Evolutionary conservation across 2,329 filamentous ascomycete genomes (phyloP).

Genomic region (Diaporthe nobilis): DNA sequence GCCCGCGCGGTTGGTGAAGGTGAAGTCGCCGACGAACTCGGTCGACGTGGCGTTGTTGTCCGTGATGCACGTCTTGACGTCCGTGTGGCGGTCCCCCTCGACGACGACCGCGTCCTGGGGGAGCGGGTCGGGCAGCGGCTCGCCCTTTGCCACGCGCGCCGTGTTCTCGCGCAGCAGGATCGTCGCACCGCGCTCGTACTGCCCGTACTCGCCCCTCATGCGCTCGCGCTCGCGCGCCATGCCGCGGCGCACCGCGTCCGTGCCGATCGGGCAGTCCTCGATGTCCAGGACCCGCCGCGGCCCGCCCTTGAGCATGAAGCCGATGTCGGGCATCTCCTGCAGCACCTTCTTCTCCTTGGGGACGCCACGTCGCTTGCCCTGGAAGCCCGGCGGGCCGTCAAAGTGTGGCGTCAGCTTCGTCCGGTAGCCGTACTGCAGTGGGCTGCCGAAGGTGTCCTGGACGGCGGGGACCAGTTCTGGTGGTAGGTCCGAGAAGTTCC

Average conservation of each 20-base stretch:
- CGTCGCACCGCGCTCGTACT: slow-evolving; percentile 87
- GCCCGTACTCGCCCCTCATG: slow-evolving; percentile 77
- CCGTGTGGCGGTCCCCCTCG: slow-evolving; percentile 73
- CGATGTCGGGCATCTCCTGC: slow-evolving; percentile 80
- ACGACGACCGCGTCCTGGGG: slow-evolving; percentile 62
- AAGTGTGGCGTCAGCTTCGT: slow-evolving; percentile 99
- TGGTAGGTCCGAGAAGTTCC: slow-evolving; percentile 88
- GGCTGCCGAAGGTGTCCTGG: slow-evolving; percentile 88
- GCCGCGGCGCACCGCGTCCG: slow-evolving; percentile 84
- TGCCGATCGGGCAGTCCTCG: slow-evolving; percentile 97
- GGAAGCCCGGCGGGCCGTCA: slow-evolving; percentile 76
- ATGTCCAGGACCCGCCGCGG: slow-evolving; percentile 87
- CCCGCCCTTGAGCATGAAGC: slow-evolving; percentile 88
- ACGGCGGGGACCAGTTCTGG: slow-evolving; percentile 82
- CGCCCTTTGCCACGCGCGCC: slow-evolving; percentile 70
- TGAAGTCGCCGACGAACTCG: slow-evolving; percentile 88
- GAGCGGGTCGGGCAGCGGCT: slow-evolving; percentile 51
- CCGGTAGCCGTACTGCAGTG: slow-evolving; percentile 91
- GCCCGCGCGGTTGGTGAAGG: slow-evolving; percentile 92
- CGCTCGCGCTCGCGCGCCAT: slow-evolving; percentile 84
- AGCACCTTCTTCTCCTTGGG: slow-evolving; percentile 65
- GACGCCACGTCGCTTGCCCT: slow-evolving; percentile 64
- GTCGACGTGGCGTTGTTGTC: slow-evolving; percentile 85
- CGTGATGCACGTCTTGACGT: slow-evolving; percentile 91
- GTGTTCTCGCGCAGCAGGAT: slow-evolving; percentile 92